Evolutionary conservation across 2,329 filamentous ascomycete species (phyloP).

Genomic region (Sclerotinia subarctica): DNA sequence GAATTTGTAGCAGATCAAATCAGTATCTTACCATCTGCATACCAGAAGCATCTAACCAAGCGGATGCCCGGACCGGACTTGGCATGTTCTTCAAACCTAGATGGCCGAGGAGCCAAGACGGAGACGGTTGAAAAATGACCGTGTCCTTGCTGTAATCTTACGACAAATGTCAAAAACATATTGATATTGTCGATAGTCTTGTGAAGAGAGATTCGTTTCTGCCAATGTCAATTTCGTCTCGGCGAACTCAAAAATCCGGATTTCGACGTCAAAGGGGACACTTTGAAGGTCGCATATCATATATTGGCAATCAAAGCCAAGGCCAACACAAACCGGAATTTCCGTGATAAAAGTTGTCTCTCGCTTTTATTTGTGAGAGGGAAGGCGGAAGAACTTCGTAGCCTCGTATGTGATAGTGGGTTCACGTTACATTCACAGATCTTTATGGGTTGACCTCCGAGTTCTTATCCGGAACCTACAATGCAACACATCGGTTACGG

Average conservation of each 20-base stretch:
- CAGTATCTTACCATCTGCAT: neutral
- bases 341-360: neutral
- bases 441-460: neutral
- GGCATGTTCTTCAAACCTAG: constrained; percentile 9
- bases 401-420: constrained; percentile 11
- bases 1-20: neutral
- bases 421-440: neutral
- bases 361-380: no score
- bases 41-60: neutral
- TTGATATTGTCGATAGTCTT: neutral
- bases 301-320: constrained; percentile 9
- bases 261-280: neutral
- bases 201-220: neutral
- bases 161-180: neutral
- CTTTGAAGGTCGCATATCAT: neutral
- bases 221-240: neutral
- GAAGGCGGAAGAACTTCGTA: constrained; percentile 1
- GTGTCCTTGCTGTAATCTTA: neutral
- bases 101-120: constrained; percentile 5
- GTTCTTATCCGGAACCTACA: constrained; percentile 3
- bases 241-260: constrained; percentile 1
- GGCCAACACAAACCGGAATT: neutral
- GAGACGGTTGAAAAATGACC: neutral
- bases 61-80: constrained; percentile 11
- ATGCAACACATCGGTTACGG: constrained; percentile 1